phyloP scores from a whole-genome alignment of 1,284 basidiomycete species.

The Peniophora sp. region DNA sequence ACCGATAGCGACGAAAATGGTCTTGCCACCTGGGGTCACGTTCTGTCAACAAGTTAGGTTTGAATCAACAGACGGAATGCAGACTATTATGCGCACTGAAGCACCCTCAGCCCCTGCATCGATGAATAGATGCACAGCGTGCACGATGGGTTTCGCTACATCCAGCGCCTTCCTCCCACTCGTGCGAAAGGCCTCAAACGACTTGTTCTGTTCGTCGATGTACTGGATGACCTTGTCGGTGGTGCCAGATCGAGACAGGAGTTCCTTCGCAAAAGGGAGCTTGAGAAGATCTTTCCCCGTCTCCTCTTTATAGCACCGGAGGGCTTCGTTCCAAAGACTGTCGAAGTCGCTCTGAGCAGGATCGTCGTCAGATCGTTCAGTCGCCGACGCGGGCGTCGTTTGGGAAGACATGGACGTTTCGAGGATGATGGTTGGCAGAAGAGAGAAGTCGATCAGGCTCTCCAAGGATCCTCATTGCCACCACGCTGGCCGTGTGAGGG shows the following conservation, averaged over 20 bases:
- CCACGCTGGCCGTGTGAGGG: too few species aligned
- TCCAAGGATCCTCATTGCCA: too few species aligned
- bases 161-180: not conserved
- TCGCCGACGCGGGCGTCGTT: too few species aligned
- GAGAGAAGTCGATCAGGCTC: too few species aligned
- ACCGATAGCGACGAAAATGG: not conserved
- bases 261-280: not conserved
- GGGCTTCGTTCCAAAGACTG: not conserved
- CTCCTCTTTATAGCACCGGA: not conserved
- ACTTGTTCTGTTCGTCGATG: not conserved
- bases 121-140: not conserved
- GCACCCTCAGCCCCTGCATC: not conserved
- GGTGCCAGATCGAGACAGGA: not conserved
- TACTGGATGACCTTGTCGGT: not conserved
- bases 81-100: too few species aligned
- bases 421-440: too few species aligned
- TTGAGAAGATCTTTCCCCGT: not conserved
- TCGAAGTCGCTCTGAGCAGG: too few species aligned
- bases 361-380: too few species aligned
- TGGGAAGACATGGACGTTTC: too few species aligned
- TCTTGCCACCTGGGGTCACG: not conserved
- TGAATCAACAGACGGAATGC: too few species aligned
- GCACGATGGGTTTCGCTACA: not conserved
- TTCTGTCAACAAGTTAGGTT: too few species aligned
- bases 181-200: not conserved